Conservation (phyloP, 768 basidiomycete genomes). For the Tricholoma saponaceum region DNA sequence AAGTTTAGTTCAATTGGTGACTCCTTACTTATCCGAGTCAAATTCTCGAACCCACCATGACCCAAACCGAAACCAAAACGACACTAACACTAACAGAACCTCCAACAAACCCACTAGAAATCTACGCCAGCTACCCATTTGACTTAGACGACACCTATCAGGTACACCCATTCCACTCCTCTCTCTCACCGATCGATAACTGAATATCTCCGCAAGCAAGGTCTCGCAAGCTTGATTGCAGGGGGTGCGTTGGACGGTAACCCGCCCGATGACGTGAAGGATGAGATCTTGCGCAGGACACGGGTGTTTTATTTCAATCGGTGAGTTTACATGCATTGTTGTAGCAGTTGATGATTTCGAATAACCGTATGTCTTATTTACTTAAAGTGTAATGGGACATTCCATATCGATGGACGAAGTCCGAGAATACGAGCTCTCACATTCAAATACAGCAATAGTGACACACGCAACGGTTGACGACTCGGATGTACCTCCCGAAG, state of each 20-base stretch:
- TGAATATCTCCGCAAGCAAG: slow-evolving; percentile 46
- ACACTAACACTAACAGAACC: too few relatives aligned
- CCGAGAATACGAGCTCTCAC: slow-evolving; percentile 28
- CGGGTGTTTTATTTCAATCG: slow-evolving; percentile 73
- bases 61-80: neutral
- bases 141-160: slow-evolving; percentile 54
- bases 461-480: neutral
- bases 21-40: neutral
- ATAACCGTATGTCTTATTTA: too few relatives aligned
- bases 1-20: too few relatives aligned
- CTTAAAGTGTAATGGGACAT: slow-evolving; percentile 34
- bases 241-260: slow-evolving; percentile 33
- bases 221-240: slow-evolving; percentile 52
- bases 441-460: neutral
- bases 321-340: slow-evolving; percentile 22
- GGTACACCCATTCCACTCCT: slow-evolving; percentile 29
- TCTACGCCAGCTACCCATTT: slow-evolving; percentile 48
- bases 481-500: neutral
- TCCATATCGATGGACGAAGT: slow-evolving; percentile 40
- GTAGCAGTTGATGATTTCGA: too few relatives aligned
- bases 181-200: slow-evolving; percentile 4
- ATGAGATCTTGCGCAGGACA: slow-evolving; percentile 48
- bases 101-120: neutral
- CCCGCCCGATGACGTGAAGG: slow-evolving; percentile 33
- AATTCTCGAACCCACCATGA: too few relatives aligned